Base-by-base conservation (phyloP, 345 rosid genomes). In the Hibiscus trionum region DNA sequence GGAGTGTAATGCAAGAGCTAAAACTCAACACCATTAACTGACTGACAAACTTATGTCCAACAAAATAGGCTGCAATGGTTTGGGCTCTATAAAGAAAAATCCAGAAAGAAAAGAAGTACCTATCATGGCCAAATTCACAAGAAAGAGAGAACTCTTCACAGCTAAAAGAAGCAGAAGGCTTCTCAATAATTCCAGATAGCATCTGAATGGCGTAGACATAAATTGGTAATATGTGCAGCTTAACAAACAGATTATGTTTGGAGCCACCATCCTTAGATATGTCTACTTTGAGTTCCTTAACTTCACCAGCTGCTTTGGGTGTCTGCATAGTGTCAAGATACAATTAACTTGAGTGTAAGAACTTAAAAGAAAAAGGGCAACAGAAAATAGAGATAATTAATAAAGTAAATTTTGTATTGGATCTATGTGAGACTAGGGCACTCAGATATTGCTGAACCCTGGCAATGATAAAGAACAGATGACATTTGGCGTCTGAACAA, bases 81-180 rank as follows among this genome's bases (percentile, higher is more conserved):
- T 26, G 39, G 78, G 47, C 70, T 71, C 65, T 50, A 49, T 65
- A 69, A 62, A 11, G 4, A 76, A 49, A 24, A 55, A 58, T 35
- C 31, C 21, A 37, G 29, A 12, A 37, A 56, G 59, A 65, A 78
- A 66, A 70, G 73, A 47, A 14, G 29, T 88, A 95, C 99, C 98
- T 89, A 66, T 88, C 82, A 86, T 89, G 97, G 70, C 90, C 93
- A 75, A 92, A 95, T 84, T 95, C 94, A 63, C 91, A 86, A 46
- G 90, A 86, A 58, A 95, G 86, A 73, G 88, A 86, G 76, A 95
- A 65, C 63, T 90, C 94, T 76, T 95, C 96, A 73, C 98, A 92
- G 86, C 59, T 76, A 72, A 90, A 86, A 75, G 89, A 80, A 78
- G 93, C 87, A 79, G 87, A 79, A 60, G 92, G 81, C 77, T 80